Evolutionary conservation across 495 filamentous ascomycete species (phyloP), one percentile per base, ranked within the genome.

Genomic region (Hypoxylon perforatum): DNA sequence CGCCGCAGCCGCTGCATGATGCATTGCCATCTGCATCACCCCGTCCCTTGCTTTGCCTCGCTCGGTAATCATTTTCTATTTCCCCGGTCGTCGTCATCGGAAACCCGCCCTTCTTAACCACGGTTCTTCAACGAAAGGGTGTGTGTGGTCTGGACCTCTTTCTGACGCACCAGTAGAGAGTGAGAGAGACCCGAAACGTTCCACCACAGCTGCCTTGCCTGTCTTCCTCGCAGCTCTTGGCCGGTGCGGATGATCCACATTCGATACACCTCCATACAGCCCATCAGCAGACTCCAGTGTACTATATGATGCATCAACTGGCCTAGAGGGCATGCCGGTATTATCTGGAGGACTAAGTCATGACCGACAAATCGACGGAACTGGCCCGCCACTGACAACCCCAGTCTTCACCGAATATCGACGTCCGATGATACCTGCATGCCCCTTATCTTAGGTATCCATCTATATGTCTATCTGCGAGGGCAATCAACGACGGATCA

Each of bases 1-100:
- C 67, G 67, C 67, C 67, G 67, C 61, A 62, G 65, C 63, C 54
- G 60, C 55, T 76, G 73, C 75, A 77, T 77, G 63, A 73, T 71
- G 75, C 66, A 73, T 71, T n/a, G 50, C 53, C 49, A 70, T 69
- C 71, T 69, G 70, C 73, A 49, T 70, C 69, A 75, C 63, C 64
- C 69, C 54, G 52, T 66, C 39, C 47, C 45, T 51, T 56, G 39
- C 50, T 50, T 54, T 7, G 3, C 53, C 57, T 39, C 17, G 42
- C 51, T 67, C 22, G 55, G 48, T 36, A 52, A 58, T 30, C 52
- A 47, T 58, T 30, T 14, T 50, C n/a, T 12, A 2, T 36, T 25
- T 38, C 23, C 42, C 57, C 54, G 36, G 60, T 57, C 49, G 8
- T 41, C 49, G 25, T 7, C 25, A 52, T 47, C 66, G 42, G 65